A percentile compares a stretch with the other conserved stretches of the same genome.
Conservation (phyloP, 192 early-diverging fungal species). For the Glomus cerebriforme region DNA sequence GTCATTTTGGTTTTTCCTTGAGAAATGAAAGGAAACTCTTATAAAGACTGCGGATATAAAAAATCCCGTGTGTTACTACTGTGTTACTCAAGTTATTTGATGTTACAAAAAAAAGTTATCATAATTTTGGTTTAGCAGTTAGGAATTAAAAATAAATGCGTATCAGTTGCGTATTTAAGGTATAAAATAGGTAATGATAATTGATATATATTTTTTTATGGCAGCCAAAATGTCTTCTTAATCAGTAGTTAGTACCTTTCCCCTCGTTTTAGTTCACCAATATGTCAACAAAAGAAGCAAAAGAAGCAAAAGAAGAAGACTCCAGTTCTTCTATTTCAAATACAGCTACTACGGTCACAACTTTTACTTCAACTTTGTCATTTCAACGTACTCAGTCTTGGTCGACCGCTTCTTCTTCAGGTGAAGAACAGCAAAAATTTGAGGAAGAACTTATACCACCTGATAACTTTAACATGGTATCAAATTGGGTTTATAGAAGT, state of each 20-base stretch:
- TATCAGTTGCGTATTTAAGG: too few species aligned
- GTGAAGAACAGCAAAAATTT: constrained; percentile 46
- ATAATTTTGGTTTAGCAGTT: too few species aligned
- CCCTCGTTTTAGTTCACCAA: neutral
- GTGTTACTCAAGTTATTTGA: too few species aligned
- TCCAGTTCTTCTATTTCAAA: neutral
- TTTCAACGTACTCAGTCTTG: constrained; percentile 14
- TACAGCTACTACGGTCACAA: neutral
- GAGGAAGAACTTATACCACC: constrained; percentile 81
- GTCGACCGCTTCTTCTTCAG: constrained; percentile 8
- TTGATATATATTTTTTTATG: too few species aligned
- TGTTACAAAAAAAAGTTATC: too few species aligned
- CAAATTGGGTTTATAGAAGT: constrained; percentile 89
- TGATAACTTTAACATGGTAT: constrained; percentile 96
- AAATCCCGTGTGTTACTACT: too few species aligned
- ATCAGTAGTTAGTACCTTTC: too few species aligned
- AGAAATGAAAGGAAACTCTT: too few species aligned
- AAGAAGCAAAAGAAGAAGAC: neutral
- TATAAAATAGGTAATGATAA: too few species aligned
- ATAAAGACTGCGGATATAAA: too few species aligned
- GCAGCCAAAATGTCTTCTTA: too few species aligned
- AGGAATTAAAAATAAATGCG: too few species aligned
- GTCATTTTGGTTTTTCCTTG: constrained; percentile 30
- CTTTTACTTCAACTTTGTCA: neutral
- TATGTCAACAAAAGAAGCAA: neutral